phyloP scores from a whole-genome alignment of 371 early-diverging fungal genomes.

The Mucor mucedo region DNA sequence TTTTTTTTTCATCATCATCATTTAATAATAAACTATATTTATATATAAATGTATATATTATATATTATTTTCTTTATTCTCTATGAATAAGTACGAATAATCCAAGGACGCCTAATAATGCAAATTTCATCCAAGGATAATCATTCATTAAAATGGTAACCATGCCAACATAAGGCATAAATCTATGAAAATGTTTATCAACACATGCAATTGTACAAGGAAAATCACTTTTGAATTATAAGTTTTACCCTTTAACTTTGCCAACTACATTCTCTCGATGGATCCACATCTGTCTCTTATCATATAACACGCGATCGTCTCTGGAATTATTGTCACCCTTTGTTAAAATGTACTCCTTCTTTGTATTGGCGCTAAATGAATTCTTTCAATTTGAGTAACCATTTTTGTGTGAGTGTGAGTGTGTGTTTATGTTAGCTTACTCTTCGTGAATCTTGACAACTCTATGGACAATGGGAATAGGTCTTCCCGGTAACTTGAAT shows the following conservation, averaged over 20 bases:
- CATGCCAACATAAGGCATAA: constrained; percentile 95
- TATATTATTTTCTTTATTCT: constrained; percentile 58
- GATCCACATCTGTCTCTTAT: constrained; percentile 90
- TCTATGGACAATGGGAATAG: constrained; percentile 99
- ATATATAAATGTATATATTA: too few species aligned
- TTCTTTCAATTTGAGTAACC: neutral
- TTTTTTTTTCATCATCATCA: neutral
- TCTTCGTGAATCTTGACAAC: constrained; percentile 89
- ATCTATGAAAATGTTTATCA: constrained; percentile 42
- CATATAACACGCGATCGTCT: constrained; percentile 96
- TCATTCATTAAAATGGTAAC: constrained; percentile 96
- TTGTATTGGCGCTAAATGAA: constrained; percentile 57
- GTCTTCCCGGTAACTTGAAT: constrained; percentile 90
- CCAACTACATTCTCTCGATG: constrained; percentile 87
- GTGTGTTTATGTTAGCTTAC: constrained; percentile 35
- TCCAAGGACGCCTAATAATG: constrained; percentile 79
- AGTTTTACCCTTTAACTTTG: constrained; percentile 77
- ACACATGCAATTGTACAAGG: neutral
- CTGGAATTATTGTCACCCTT: constrained; percentile 98
- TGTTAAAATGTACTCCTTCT: constrained; percentile 87
- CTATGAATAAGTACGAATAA: constrained; percentile 69
- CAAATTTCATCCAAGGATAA: constrained; percentile 88
- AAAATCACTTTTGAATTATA: neutral
- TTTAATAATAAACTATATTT: neutral
- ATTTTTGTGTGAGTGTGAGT: too few species aligned